Conservation (phyloP, 768 basidiomycete species). For the Mycena amicta region DNA sequence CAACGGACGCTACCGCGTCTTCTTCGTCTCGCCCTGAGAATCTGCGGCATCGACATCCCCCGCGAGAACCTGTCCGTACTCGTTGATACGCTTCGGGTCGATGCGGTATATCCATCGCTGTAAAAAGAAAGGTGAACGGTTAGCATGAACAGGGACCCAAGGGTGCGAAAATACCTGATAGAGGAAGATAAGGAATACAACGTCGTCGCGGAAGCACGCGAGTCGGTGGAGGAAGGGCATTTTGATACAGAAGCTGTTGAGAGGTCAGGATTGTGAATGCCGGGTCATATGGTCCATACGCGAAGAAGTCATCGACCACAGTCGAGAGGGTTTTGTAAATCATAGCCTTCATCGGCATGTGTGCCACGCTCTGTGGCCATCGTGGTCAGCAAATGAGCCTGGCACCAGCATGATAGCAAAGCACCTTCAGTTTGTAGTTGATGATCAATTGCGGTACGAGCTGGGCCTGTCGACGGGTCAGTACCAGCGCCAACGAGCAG, state of each 20-base stretch:
- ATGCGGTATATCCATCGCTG: slow-evolving; percentile 97
- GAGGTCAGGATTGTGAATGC: slow-evolving; percentile 12
- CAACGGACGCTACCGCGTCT: slow-evolving; percentile 51
- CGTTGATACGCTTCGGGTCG: slow-evolving; percentile 93
- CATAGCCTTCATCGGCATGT: slow-evolving; percentile 99
- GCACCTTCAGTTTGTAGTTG: slow-evolving; percentile 94
- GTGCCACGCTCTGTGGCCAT: slow-evolving; percentile 77
- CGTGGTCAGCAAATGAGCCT: slow-evolving; percentile 4
- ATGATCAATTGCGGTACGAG: slow-evolving; percentile 88
- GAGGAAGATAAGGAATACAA: slow-evolving; percentile 88
- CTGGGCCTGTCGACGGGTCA: slow-evolving; percentile 86
- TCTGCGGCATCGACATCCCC: slow-evolving; percentile 47
- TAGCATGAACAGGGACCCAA: slow-evolving; percentile 18
- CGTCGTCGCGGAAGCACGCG: slow-evolving; percentile 87
- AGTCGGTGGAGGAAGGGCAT: slow-evolving; percentile 95
- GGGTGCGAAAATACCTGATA: slow-evolving; percentile 84
- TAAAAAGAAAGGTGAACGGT: slow-evolving; percentile 10
- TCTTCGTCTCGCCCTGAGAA: slow-evolving; percentile 55
- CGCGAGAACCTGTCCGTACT: slow-evolving; percentile 86
- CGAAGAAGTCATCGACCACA: slow-evolving; percentile 90
- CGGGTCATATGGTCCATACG: slow-evolving; percentile 50
- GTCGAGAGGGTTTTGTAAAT: slow-evolving; percentile 91
- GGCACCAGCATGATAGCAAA: slow-evolving; percentile 14
- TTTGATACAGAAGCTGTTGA: slow-evolving; percentile 85
- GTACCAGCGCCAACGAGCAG: too few species aligned